Conservation (phyloP, 2,329 filamentous ascomycete species). For the Cadophora sp. region DNA sequence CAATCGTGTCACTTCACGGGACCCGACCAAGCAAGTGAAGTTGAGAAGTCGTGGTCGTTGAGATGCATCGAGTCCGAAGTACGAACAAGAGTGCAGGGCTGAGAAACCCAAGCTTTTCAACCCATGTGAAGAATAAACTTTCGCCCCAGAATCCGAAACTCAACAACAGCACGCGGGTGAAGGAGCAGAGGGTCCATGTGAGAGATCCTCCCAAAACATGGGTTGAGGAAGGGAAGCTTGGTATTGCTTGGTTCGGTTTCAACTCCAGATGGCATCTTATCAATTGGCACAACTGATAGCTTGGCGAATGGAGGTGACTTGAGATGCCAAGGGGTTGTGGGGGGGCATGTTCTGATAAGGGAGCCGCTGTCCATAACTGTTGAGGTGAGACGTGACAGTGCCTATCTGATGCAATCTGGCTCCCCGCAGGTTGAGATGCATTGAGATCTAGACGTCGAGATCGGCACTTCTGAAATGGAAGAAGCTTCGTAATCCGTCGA, state of each 20-base stretch:
- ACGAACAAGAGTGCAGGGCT: background rate
- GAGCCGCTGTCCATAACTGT: background rate
- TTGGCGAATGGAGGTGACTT: background rate
- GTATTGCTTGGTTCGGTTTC: slow-evolving; percentile 15
- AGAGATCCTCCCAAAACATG: background rate
- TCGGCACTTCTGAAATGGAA: background rate
- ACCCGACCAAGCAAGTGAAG: background rate
- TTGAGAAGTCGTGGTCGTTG: background rate
- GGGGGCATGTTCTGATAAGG: background rate
- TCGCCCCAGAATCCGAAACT: slow-evolving; percentile 17
- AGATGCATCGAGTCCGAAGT: background rate
- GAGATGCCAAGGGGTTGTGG: slow-evolving; percentile 3
- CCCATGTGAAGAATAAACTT: background rate
- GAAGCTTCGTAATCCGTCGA: slow-evolving; percentile 1
- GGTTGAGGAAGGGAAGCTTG: slow-evolving; percentile 1
- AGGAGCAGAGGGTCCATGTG: background rate
- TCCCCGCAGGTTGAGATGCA: background rate
- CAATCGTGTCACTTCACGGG: background rate
- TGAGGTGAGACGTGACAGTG: slow-evolving; percentile 1
- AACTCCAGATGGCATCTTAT: slow-evolving; percentile 12
- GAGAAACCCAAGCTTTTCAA: slow-evolving; percentile 1
- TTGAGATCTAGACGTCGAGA: background rate
- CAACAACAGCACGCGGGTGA: background rate
- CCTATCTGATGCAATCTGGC: background rate
- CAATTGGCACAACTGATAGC: background rate